Evolutionary conservation across 2,329 filamentous ascomycete genomes (phyloP).

Genomic region (Neoarthrinium moseri): DNA sequence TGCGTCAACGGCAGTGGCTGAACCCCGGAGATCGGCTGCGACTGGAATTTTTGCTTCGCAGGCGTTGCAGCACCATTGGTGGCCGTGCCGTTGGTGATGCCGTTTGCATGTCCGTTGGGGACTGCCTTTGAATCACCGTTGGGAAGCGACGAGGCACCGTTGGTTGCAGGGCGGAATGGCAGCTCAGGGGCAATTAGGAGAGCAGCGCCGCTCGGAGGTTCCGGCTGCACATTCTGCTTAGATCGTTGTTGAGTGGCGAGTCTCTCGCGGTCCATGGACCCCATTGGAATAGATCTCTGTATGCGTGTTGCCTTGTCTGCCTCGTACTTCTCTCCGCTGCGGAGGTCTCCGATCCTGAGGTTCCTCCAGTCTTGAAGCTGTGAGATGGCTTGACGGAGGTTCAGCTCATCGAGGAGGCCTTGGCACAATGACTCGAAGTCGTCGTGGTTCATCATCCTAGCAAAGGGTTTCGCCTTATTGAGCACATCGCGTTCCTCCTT

Average conservation of each 20-base stretch:
- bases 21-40: constrained; percentile 59
- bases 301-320: constrained; percentile 77
- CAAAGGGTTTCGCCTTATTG: constrained; percentile 94
- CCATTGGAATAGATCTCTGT: constrained; percentile 69
- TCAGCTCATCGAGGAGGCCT: constrained; percentile 86
- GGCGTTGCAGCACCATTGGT: constrained; percentile 43
- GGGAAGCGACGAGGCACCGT: constrained; percentile 25
- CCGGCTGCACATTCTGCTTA: constrained; percentile 64
- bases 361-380: constrained; percentile 94
- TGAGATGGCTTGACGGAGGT: constrained; percentile 81
- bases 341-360: constrained; percentile 79
- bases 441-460: constrained; percentile 90
- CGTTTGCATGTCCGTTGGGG: constrained; percentile 46
- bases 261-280: constrained; percentile 78
- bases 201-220: constrained; percentile 72
- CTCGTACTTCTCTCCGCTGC: constrained; percentile 89
- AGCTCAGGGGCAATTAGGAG: constrained; percentile 78
- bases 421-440: constrained; percentile 87
- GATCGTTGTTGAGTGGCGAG: constrained; percentile 70
- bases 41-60: constrained; percentile 50
- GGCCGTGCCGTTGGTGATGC: constrained; percentile 20
- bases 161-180: constrained; percentile 53
- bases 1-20: constrained; percentile 67
- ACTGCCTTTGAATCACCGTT: constrained; percentile 55
- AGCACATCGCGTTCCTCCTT: constrained; percentile 92